Conservation (phyloP, 1,284 basidiomycete species). For the Leccinum pachyderme region DNA sequence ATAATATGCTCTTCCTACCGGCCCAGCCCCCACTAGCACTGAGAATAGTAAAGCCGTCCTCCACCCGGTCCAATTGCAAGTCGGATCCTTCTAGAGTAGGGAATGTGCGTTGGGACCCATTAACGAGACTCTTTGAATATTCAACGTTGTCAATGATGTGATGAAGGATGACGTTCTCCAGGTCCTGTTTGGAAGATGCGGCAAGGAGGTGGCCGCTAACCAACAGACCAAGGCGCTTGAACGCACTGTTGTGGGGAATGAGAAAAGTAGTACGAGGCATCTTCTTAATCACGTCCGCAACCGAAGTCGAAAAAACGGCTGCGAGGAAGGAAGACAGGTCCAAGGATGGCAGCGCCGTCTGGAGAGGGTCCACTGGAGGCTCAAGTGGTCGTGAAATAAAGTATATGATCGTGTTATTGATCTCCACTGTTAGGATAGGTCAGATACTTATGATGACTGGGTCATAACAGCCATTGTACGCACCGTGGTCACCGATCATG, state of each 20-base stretch:
- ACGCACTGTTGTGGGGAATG: conserved; percentile 87
- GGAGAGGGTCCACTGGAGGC: conserved; percentile 80
- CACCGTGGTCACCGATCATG: conserved; percentile 75
- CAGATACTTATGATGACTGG: conserved; percentile 4
- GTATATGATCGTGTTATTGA: conserved; percentile 85
- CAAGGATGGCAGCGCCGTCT: conserved; percentile 80
- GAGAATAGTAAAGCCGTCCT: conserved; percentile 51
- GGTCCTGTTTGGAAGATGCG: conserved; percentile 70
- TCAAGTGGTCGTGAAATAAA: conserved; percentile 82
- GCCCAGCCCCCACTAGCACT: conserved; percentile 75
- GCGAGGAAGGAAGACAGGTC: conserved; percentile 90
- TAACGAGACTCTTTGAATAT: conserved; percentile 64
- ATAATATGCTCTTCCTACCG: conserved; percentile 58
- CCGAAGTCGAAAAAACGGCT: conserved; percentile 79
- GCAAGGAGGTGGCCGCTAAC: conserved; percentile 86
- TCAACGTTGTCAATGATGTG: conserved; percentile 80
- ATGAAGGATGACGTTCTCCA: conserved; percentile 82
- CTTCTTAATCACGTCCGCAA: conserved; percentile 68
- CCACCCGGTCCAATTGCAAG: conserved; percentile 53
- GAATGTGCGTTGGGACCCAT: conserved; percentile 67
- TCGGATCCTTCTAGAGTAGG: conserved; percentile 74
- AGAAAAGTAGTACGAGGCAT: conserved; percentile 80
- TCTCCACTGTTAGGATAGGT: conserved; percentile 49
- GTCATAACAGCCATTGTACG: conserved; percentile 27
- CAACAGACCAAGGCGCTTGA: conserved; percentile 79